phyloP scores from a whole-genome alignment of 73 alveolate genomes.

The Uronychia setigera region DNA sequence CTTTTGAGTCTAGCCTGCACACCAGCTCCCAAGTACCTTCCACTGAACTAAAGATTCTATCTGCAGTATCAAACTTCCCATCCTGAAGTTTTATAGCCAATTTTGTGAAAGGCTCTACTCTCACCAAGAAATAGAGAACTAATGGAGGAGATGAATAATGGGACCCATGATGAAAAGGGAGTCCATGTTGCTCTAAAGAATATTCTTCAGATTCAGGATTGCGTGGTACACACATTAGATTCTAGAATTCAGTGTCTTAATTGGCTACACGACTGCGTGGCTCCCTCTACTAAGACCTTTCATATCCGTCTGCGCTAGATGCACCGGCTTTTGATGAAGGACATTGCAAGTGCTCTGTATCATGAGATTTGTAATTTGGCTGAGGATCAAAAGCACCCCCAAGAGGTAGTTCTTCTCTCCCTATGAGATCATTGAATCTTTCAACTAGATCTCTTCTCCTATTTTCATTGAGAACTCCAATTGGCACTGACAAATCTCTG shows the following conservation, averaged over 20 bases:
- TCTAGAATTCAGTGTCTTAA: no score
- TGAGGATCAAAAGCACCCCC: no score
- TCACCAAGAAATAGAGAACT: constrained; percentile 81
- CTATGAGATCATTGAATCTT: background rate
- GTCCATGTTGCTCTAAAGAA: background rate
- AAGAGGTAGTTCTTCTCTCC: background rate
- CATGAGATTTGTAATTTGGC: no score
- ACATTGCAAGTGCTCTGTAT: no score
- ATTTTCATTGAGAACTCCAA: background rate
- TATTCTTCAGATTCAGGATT: background rate
- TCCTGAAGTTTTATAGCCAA: constrained; percentile 90
- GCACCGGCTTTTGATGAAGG: background rate
- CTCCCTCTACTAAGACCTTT: no score
- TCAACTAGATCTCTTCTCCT: background rate
- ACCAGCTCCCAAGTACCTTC: constrained; percentile 63
- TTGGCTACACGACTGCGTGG: no score
- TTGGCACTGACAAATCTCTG: background rate
- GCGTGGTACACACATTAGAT: background rate
- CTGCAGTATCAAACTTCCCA: constrained; percentile 90
- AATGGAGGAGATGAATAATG: constrained; percentile 94
- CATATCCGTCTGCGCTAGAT: background rate
- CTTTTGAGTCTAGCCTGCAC: constrained; percentile 55
- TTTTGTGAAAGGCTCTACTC: constrained; percentile 91
- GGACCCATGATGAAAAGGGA: constrained; percentile 91
- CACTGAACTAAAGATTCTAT: constrained; percentile 85